A percentile compares a stretch with the other conserved stretches of the same genome.
These are phyloP conservation scores for Croton setiger DNA, from an alignment of 441 rosid genomes.

Conservation along the genomic window DNA sequence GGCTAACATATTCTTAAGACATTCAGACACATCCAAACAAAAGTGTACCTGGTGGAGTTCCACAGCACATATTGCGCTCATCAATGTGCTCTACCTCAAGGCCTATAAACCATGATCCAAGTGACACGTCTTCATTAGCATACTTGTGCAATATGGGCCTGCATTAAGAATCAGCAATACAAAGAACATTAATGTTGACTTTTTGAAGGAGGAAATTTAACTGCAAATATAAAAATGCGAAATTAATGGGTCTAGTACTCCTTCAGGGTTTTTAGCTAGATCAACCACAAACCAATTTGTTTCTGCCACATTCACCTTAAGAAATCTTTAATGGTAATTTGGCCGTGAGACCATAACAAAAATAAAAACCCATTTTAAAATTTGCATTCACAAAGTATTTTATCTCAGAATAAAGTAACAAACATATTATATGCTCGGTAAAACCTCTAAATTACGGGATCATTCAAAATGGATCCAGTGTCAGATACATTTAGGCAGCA, in stretches of 20 bases:
- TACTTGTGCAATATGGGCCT: conserved; percentile 84
- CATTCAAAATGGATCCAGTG: not conserved
- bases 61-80: conserved; percentile 83
- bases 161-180: conserved; percentile 27
- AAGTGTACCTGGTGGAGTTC: conserved; percentile 84
- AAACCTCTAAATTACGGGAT: conserved; percentile 1
- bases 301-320: not conserved
- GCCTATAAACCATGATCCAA: conserved; percentile 93
- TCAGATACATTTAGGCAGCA: not conserved
- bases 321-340: not conserved
- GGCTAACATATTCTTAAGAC: not conserved
- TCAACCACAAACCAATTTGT: conserved; percentile 1
- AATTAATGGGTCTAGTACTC: not conserved
- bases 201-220: not conserved
- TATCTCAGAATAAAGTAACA: not conserved
- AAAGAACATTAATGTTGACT: conserved; percentile 13
- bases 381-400: not conserved
- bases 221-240: conserved; percentile 8
- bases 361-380: too few relatives aligned
- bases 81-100: conserved; percentile 93
- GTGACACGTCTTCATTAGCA: conserved; percentile 93
- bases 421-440: not conserved
- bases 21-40: not conserved
- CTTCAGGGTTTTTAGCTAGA: not conserved
- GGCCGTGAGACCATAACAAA: not conserved